Percentiles rank a stretch among this genome's conserved stretches.
Conservation (phyloP, 129 eudicot genomes). For the Artemisia argyi region DNA sequence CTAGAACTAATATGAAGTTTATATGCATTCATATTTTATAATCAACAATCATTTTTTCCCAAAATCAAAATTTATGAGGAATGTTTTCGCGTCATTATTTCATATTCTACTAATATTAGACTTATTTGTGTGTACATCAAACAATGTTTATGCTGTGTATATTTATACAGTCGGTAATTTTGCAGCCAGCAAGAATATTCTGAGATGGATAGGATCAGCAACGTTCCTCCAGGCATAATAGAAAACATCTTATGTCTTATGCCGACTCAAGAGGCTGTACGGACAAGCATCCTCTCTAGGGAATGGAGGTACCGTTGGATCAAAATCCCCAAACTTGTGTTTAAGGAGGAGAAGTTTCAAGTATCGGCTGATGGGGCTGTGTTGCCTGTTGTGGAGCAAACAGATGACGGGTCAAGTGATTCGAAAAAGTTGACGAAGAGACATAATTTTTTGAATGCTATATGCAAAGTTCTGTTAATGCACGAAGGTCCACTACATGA, state of each 20-base stretch:
- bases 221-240: neutral
- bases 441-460: neutral
- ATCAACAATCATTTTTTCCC: no score
- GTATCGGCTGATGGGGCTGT: no score
- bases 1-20: no score
- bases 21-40: no score
- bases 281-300: neutral
- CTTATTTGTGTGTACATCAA: neutral
- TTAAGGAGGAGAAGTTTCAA: neutral
- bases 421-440: neutral
- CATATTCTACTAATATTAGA: neutral
- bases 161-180: neutral
- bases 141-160: neutral
- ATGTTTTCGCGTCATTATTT: no score
- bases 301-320: slow-evolving; percentile 4
- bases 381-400: no score
- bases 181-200: neutral
- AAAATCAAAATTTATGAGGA: no score
- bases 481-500: neutral
- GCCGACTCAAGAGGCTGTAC: neutral
- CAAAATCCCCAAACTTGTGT: neutral
- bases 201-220: neutral
- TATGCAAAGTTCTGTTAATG: neutral
- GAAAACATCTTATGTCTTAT: neutral
- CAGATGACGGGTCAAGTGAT: neutral